Evolutionary conservation across 176 grass and related monocot species (phyloP).

Genomic region (Guadua angustifolia): DNA sequence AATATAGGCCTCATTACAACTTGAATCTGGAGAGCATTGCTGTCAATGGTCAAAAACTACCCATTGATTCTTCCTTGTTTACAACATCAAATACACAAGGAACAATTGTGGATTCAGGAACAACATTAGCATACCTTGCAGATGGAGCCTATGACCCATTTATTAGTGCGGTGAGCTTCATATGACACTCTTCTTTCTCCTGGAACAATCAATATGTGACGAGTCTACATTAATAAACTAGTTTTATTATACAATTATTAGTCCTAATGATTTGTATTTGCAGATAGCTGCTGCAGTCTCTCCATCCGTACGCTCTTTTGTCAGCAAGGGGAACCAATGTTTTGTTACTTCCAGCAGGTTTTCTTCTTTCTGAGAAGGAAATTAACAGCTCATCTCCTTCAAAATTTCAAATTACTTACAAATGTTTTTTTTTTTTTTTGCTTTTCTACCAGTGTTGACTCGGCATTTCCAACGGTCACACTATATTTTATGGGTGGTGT

Average conservation of each 20-base stretch:
- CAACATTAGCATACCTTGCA: conserved; percentile 91
- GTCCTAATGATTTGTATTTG: conserved; percentile 19
- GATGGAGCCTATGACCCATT: conserved; percentile 94
- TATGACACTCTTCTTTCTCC: background rate
- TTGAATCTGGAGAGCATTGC: conserved; percentile 89
- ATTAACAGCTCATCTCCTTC: conserved; percentile 37
- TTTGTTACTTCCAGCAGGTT: conserved; percentile 92
- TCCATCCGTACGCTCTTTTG: conserved; percentile 59
- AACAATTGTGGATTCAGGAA: conserved; percentile 96
- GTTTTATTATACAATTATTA: background rate
- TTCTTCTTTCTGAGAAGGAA: conserved; percentile 26
- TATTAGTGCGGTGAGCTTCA: conserved; percentile 76
- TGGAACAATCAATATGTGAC: background rate
- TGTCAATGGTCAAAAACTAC: conserved; percentile 82
- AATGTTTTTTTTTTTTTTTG: conserved; percentile 18
- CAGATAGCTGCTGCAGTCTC: conserved; percentile 82
- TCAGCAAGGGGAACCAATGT: conserved; percentile 76
- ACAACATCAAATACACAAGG: conserved; percentile 90
- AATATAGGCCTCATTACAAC: conserved; percentile 89
- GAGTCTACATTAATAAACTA: background rate
- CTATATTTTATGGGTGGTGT: conserved; percentile 85
- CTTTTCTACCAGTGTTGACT: conserved; percentile 66
- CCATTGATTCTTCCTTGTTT: conserved; percentile 83
- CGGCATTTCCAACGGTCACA: conserved; percentile 79
- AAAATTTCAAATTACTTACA: conserved; percentile 31